Conservation (phyloP, 306 rosid species). For the Prunus mira region DNA sequence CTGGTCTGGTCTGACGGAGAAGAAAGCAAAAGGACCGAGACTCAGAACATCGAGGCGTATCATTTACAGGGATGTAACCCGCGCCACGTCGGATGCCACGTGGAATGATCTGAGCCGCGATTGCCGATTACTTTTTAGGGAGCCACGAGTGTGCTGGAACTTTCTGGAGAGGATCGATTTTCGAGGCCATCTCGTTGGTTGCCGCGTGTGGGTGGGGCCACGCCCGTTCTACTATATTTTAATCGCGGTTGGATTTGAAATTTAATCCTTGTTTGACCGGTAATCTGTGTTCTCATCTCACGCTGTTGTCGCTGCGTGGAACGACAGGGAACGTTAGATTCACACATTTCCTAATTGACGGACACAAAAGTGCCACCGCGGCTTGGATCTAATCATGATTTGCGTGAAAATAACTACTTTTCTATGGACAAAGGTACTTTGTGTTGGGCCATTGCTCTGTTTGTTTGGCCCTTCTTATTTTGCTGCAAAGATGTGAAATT, state of each 20-base stretch:
- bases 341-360: not conserved
- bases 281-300: not conserved
- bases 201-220: conserved; percentile 25
- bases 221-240: not conserved
- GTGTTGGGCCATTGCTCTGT: too few relatives aligned
- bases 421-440: too few relatives aligned
- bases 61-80: conserved; percentile 35
- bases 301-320: not conserved
- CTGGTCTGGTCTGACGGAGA: not conserved
- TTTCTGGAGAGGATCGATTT: conserved; percentile 45
- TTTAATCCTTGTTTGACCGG: not conserved
- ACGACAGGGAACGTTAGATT: not conserved
- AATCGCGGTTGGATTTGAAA: not conserved
- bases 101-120: conserved; percentile 41
- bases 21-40: not conserved
- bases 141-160: conserved; percentile 30
- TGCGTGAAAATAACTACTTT: not conserved
- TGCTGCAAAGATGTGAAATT: too few relatives aligned
- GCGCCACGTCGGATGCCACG: conserved; percentile 56
- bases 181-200: not conserved
- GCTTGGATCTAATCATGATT: not conserved
- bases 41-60: conserved; percentile 22
- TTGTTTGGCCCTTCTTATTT: too few relatives aligned
- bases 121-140: conserved; percentile 4
- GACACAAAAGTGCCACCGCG: not conserved